phyloP scores from a whole-genome alignment of 2,329 filamentous ascomycete species.

The Neofusicoccum cordaticola region DNA sequence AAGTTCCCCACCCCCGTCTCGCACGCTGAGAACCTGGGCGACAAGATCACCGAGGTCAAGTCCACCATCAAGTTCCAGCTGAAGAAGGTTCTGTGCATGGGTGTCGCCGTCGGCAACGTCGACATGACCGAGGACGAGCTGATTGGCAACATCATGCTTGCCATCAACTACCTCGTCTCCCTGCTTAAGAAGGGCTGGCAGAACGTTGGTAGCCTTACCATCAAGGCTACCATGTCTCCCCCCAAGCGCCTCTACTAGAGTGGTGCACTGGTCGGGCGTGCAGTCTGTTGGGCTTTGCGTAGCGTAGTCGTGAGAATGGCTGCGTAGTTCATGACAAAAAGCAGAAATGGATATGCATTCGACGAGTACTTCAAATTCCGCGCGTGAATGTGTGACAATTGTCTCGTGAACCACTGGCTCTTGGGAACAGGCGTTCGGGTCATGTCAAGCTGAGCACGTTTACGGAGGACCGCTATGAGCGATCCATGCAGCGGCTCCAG shows the following conservation, averaged over 20 bases:
- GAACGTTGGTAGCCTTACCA: conserved; percentile 98
- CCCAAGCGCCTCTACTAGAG: conserved; percentile 95
- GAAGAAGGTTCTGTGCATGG: conserved; percentile 99
- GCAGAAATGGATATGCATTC: conserved; percentile 10
- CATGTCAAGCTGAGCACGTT: no score
- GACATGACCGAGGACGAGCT: conserved; percentile 96
- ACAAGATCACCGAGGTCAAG: conserved; percentile 99
- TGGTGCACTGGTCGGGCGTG: conserved; percentile 13
- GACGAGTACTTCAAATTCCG: neutral
- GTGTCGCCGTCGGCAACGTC: conserved; percentile 98
- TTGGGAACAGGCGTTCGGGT: neutral
- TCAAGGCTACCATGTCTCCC: conserved; percentile 99
- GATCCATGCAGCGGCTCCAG: no score
- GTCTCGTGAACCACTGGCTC: no score
- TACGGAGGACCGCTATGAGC: no score
- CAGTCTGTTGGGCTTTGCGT: conserved; percentile 15
- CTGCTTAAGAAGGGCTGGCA: conserved; percentile 99
- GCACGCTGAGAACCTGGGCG: conserved; percentile 87
- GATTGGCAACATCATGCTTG: conserved; percentile 98
- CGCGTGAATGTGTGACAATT: no score
- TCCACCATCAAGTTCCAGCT: conserved; percentile 99
- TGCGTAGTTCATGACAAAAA: neutral
- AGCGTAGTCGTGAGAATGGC: neutral
- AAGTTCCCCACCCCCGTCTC: conserved; percentile 99
- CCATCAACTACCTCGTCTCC: conserved; percentile 99